A percentile compares a stretch with the other conserved stretches of the same genome.
These are phyloP conservation scores for Thraustochytrium striatum DNA, from an alignment of 352 stramenopile genomes.

Conservation along the genomic window DNA sequence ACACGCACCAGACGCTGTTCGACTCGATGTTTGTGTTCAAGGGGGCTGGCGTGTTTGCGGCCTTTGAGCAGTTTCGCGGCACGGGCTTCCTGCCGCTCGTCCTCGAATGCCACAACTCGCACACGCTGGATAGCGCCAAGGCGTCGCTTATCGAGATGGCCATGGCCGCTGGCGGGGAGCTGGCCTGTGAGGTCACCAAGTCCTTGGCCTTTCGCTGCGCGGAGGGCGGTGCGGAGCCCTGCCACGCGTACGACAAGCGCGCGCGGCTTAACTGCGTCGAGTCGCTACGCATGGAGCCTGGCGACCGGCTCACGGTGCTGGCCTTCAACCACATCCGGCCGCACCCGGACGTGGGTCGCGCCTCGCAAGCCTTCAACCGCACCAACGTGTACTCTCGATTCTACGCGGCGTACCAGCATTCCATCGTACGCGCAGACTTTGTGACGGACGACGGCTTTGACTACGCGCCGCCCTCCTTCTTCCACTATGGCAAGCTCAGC, in stretches of 20 bases:
- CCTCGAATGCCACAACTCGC: conserved; percentile 10
- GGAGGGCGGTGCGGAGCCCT: background rate
- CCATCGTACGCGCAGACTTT: background rate
- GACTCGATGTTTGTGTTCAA: conserved; percentile 47
- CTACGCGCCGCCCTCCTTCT: background rate
- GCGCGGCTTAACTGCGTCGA: conserved; percentile 4
- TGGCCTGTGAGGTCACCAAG: conserved; percentile 37
- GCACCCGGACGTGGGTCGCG: background rate
- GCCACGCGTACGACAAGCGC: conserved; percentile 26
- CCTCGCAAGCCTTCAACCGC: background rate
- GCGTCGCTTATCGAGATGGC: background rate
- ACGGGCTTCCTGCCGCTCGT: background rate
- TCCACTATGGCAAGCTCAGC: no score
- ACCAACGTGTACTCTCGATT: background rate
- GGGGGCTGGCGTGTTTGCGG: conserved; percentile 27
- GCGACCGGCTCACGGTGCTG: conserved; percentile 3
- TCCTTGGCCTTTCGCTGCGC: conserved; percentile 23
- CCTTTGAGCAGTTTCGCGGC: background rate
- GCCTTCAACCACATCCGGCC: conserved; percentile 30
- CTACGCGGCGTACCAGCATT: background rate
- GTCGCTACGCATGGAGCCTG: background rate
- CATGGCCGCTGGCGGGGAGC: background rate
- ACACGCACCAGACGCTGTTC: conserved; percentile 37
- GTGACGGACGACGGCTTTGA: background rate
- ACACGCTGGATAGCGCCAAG: conserved; percentile 7